Evolutionary conservation across 345 rosid genomes (phyloP).

Genomic region (Citrus trifoliata): DNA sequence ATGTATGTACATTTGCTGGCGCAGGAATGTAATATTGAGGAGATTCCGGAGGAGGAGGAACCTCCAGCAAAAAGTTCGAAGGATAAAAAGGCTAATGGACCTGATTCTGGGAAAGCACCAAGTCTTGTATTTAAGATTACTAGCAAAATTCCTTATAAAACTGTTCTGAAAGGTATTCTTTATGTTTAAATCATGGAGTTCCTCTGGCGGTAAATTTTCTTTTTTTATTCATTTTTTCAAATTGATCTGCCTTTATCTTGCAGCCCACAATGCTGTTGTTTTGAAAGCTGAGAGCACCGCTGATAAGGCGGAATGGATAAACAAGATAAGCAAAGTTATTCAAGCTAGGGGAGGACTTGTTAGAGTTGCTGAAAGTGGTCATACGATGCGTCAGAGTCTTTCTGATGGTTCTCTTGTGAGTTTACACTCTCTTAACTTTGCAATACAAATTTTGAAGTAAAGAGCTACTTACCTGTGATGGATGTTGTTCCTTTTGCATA

Average conservation of each 20-base stretch:
- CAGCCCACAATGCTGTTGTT: slow-evolving; percentile 79
- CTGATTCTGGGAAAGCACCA: slow-evolving; percentile 55
- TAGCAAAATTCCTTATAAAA: slow-evolving; percentile 88
- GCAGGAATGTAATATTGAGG: slow-evolving; percentile 91
- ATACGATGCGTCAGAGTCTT: slow-evolving; percentile 72
- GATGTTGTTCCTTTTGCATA: background rate
- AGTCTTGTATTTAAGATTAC: slow-evolving; percentile 81
- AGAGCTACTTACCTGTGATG: background rate
- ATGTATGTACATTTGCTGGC: background rate
- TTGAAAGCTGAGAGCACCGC: slow-evolving; percentile 86
- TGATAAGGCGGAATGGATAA: slow-evolving; percentile 88
- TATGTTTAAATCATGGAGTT: background rate
- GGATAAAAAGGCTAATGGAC: slow-evolving; percentile 88
- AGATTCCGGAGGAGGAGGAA: slow-evolving; percentile 78
- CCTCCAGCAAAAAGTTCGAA: slow-evolving; percentile 62
- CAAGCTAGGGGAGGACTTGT: slow-evolving; percentile 68
- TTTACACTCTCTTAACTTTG: background rate
- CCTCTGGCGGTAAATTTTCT: background rate
- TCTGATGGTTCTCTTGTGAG: slow-evolving; percentile 98
- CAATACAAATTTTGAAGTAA: background rate
- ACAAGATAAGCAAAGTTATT: slow-evolving; percentile 62
- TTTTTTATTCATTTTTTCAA: background rate
- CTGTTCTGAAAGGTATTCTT: slow-evolving; percentile 65
- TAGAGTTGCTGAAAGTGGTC: slow-evolving; percentile 40
- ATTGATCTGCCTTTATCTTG: slow-evolving; percentile 12